phyloP scores from a whole-genome alignment of 345 rosid genomes.

The Eucalyptus marginata region DNA sequence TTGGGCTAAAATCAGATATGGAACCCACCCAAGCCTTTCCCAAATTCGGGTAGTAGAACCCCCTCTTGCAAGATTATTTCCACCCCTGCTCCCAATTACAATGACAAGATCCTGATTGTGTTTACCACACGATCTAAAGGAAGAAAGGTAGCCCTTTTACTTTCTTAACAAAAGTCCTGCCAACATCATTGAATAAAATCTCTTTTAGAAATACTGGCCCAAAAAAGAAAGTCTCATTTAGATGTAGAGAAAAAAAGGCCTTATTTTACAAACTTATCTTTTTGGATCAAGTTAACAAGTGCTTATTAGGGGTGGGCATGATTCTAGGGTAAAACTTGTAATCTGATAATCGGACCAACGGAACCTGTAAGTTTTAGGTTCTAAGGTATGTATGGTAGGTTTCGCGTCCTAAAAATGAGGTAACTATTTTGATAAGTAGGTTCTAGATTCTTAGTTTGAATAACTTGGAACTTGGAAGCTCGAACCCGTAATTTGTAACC shows the following conservation, averaged over 20 bases:
- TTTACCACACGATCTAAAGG: neutral
- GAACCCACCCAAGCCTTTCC: neutral
- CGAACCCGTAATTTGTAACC: too few species aligned
- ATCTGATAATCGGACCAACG: fast-evolving
- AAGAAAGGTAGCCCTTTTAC: neutral
- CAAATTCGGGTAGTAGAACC: neutral
- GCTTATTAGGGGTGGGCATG: neutral
- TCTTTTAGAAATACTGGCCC: neutral
- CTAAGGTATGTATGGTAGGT: too few species aligned
- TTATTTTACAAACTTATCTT: neutral
- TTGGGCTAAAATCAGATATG: neutral
- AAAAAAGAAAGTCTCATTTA: neutral
- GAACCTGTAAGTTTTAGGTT: too few species aligned
- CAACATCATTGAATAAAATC: neutral
- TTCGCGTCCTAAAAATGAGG: fast-evolving
- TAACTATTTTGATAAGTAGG: too few species aligned
- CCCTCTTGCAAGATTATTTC: neutral
- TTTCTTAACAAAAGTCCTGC: neutral
- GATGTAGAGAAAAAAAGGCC: neutral
- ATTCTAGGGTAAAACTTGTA: fast-evolving
- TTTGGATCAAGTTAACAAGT: neutral
- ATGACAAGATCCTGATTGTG: neutral
- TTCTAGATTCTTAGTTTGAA: too few species aligned
- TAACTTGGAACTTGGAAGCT: too few species aligned
- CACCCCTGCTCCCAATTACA: neutral